phyloP scores from a whole-genome alignment of 768 basidiomycete species.

The Boletus pseudo-olivaceus region DNA sequence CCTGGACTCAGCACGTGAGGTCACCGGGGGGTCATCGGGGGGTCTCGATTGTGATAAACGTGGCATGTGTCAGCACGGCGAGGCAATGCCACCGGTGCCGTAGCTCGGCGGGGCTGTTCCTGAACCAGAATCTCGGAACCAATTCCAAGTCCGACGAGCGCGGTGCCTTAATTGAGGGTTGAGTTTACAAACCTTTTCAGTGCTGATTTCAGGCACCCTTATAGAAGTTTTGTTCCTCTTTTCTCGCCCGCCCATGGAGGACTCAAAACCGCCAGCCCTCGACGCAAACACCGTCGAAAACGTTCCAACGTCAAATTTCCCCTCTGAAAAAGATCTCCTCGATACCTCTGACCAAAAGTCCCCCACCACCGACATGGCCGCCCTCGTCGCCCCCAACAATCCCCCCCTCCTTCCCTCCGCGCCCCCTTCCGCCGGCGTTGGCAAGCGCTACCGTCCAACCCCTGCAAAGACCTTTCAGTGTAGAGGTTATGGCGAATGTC shows the following conservation, averaged over 20 bases:
- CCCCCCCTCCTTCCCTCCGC: constrained; percentile 19
- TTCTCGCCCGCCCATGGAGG: constrained; percentile 32
- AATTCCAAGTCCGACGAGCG: constrained; percentile 31
- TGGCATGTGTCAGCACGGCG: constrained; percentile 9
- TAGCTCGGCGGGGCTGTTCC: constrained; percentile 35
- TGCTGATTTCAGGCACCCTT: constrained; percentile 34
- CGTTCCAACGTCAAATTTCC: neutral
- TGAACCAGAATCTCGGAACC: constrained; percentile 24
- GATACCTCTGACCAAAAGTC: neutral
- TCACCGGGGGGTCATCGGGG: constrained; percentile 19
- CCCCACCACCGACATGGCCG: constrained; percentile 27
- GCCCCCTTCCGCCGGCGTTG: constrained; percentile 26
- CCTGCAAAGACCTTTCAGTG: constrained; percentile 96
- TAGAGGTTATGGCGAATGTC: constrained; percentile 90
- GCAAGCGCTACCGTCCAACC: constrained; percentile 73
- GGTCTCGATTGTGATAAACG: constrained; percentile 17
- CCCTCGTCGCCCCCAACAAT: constrained; percentile 30
- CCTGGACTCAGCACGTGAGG: constrained; percentile 6
- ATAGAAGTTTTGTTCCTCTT: constrained; percentile 34
- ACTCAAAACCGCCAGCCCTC: constrained; percentile 32
- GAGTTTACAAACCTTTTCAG: constrained; percentile 28
- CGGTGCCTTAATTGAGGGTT: constrained; percentile 36
- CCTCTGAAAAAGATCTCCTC: constrained; percentile 3
- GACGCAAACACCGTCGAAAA: constrained; percentile 19
- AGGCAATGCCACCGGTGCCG: constrained; percentile 32